phyloP scores from a whole-genome alignment of 768 basidiomycete species.

The Tremella yokohamensis region DNA sequence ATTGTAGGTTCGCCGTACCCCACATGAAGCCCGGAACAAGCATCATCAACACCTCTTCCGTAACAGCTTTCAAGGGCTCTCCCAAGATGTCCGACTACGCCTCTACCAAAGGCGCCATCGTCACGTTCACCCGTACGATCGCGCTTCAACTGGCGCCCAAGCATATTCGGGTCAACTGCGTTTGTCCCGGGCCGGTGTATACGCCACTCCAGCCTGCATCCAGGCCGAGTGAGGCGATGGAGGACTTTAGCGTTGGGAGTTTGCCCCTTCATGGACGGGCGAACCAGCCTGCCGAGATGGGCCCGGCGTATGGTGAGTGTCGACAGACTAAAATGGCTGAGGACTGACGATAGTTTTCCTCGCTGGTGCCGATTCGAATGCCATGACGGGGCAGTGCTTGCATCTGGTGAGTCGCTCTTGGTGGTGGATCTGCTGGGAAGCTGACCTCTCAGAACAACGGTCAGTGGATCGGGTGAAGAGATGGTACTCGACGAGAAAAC shows the following conservation, averaged over 20 bases:
- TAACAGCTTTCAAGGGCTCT: constrained; percentile 51
- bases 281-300: constrained; percentile 60
- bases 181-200: constrained; percentile 57
- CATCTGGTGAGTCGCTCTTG: constrained; percentile 48
- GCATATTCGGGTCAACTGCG: constrained; percentile 59
- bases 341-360: constrained; percentile 25
- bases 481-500: neutral
- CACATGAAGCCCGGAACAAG: constrained; percentile 60
- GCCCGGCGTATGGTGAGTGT: constrained; percentile 54
- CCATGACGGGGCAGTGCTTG: constrained; percentile 46
- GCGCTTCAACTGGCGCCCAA: constrained; percentile 59
- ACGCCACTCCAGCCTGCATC: constrained; percentile 63
- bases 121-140: constrained; percentile 60
- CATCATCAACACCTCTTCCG: constrained; percentile 64
- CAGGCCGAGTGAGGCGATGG: constrained; percentile 59
- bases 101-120: constrained; percentile 62
- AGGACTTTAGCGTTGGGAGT: constrained; percentile 56
- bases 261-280: constrained; percentile 57
- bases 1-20: constrained; percentile 56
- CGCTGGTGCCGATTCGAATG: constrained; percentile 40
- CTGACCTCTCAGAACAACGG: constrained; percentile 40
- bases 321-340: neutral
- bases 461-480: constrained; percentile 46
- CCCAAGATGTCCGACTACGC: constrained; percentile 56
- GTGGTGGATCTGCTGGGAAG: too few relatives aligned